These are phyloP conservation scores for Porodaedalea pini DNA, from an alignment of 1,284 basidiomycete species.

Conservation along the genomic window DNA sequence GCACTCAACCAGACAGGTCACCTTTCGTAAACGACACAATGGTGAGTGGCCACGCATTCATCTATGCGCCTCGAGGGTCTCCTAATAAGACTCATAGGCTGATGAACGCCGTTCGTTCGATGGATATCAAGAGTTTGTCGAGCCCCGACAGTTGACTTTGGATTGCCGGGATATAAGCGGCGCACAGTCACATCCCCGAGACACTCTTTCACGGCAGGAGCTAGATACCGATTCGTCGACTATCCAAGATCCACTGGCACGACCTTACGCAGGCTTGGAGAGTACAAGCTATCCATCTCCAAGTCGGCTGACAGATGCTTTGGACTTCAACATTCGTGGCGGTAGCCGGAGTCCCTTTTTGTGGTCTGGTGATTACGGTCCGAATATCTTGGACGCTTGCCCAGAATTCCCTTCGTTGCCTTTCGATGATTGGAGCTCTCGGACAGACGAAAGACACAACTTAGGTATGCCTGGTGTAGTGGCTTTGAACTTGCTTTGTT, in stretches of 20 bases:
- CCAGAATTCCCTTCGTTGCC: neutral
- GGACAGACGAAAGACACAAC: neutral
- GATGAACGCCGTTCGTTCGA: neutral
- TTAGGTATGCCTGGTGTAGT: neutral
- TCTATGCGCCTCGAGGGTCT: neutral
- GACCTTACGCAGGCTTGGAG: neutral
- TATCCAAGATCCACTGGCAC: neutral
- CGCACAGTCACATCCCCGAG: neutral
- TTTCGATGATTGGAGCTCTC: slow-evolving; percentile 7
- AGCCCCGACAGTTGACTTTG: slow-evolving; percentile 7
- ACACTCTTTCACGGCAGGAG: neutral
- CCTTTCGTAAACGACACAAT: neutral
- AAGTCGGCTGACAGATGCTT: neutral
- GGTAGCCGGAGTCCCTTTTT: neutral
- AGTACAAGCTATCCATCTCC: neutral
- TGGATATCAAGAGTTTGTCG: neutral
- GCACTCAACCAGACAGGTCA: slow-evolving; percentile 2
- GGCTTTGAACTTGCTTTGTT: neutral
- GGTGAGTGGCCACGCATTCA: neutral
- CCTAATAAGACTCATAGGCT: neutral
- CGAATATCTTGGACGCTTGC: neutral
- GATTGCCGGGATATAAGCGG: neutral
- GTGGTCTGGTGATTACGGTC: slow-evolving; percentile 13
- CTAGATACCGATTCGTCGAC: neutral
- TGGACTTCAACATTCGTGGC: neutral